Conservation (phyloP, 495 filamentous ascomycete genomes). For the Letharia lupina region DNA sequence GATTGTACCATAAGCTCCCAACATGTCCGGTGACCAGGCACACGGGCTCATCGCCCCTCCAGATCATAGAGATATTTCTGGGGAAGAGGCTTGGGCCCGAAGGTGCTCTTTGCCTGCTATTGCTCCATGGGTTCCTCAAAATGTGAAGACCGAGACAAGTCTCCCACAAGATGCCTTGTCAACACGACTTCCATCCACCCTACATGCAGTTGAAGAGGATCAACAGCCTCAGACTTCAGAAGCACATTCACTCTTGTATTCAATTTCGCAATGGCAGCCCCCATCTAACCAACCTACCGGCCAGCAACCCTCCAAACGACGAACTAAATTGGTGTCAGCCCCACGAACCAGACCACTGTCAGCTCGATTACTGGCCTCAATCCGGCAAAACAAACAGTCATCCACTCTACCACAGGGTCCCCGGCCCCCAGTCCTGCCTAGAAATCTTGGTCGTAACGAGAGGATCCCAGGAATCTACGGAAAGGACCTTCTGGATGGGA, state of each 20-base stretch:
- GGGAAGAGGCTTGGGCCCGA: neutral
- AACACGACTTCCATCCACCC: neutral
- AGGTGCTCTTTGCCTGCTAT: neutral
- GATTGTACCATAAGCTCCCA: neutral
- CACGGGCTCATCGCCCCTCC: neutral
- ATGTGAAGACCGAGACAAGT: neutral
- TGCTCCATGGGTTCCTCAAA: neutral
- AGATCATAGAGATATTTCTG: neutral
- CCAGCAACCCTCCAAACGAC: neutral
- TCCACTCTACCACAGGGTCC: too few relatives aligned
- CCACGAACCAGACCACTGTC: neutral
- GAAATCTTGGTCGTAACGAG: neutral
- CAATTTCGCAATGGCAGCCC: conserved; percentile 6
- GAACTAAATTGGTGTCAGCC: neutral
- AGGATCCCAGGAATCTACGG: neutral
- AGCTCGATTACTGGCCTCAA: neutral
- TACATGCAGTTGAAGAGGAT: neutral
- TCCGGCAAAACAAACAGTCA: neutral
- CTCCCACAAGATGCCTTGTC: neutral
- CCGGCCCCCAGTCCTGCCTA: neutral
- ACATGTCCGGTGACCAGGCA: neutral
- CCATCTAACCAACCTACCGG: neutral
- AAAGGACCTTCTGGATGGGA: too few relatives aligned
- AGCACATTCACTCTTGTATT: neutral
- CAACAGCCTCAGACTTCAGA: neutral